Conservation (phyloP, 306 rosid species). For the Styphnolobium japonicum region DNA sequence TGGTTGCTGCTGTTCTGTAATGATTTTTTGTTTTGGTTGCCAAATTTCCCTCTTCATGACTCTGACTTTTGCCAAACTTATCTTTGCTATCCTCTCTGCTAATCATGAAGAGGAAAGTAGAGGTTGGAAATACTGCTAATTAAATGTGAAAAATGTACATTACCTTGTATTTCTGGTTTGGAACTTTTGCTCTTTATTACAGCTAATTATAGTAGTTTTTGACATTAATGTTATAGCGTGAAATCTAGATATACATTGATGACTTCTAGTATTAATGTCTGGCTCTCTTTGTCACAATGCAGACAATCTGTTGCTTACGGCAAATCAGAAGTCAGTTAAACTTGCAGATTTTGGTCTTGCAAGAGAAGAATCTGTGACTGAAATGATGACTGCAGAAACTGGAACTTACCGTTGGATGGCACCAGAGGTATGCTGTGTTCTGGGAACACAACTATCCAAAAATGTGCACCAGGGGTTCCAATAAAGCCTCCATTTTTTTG, state of each 20-base stretch:
- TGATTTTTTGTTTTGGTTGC: background rate
- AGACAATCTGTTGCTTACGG: slow-evolving; percentile 93
- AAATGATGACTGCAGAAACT: slow-evolving; percentile 98
- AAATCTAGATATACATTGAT: background rate
- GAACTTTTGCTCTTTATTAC: background rate
- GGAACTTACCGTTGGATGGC: slow-evolving; percentile 99
- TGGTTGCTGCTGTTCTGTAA: background rate
- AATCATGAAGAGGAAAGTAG: background rate
- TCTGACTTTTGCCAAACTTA: background rate
- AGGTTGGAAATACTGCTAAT: background rate
- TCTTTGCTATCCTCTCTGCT: background rate
- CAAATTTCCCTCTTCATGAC: background rate
- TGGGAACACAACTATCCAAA: background rate
- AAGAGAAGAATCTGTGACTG: slow-evolving; percentile 94
- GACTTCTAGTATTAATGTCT: background rate
- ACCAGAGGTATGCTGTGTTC: slow-evolving; percentile 66
- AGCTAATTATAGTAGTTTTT: background rate
- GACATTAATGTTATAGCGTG: background rate
- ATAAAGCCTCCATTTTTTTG: background rate
- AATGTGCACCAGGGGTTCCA: background rate
- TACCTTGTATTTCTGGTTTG: background rate
- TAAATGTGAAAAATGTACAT: background rate
- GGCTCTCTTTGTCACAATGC: slow-evolving; percentile 34
- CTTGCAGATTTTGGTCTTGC: slow-evolving; percentile 98
- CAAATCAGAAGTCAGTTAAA: slow-evolving; percentile 77